phyloP scores from a whole-genome alignment of 768 basidiomycete genomes.

The Termitomyces sp. region DNA sequence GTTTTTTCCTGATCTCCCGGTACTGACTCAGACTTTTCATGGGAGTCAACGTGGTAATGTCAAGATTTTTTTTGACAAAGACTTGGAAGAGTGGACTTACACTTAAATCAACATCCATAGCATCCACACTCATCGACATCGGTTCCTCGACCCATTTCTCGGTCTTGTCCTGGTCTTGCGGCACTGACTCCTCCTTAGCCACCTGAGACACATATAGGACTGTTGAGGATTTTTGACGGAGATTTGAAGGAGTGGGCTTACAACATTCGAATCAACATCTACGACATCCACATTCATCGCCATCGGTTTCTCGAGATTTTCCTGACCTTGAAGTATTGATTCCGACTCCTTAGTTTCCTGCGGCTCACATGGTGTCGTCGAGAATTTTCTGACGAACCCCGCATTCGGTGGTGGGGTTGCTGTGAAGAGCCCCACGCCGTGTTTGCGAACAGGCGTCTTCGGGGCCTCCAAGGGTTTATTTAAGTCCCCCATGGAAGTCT shows the following conservation, averaged over 20 bases:
- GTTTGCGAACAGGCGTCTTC: slow-evolving; percentile 3
- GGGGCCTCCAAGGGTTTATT: neutral
- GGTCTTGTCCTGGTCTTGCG: neutral
- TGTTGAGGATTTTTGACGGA: neutral
- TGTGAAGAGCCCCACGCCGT: slow-evolving; percentile 5
- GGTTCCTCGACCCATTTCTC: neutral
- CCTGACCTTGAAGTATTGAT: neutral
- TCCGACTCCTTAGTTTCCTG: neutral
- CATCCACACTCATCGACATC: slow-evolving; percentile 5
- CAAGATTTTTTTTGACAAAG: neutral
- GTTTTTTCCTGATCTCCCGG: neutral
- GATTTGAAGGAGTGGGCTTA: neutral
- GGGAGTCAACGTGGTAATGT: too few species aligned
- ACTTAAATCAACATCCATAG: neutral
- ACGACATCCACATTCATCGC: slow-evolving; percentile 4
- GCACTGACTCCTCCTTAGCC: neutral
- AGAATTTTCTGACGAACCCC: neutral
- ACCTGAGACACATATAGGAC: neutral
- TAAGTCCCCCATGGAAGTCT: neutral
- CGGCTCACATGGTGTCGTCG: neutral
- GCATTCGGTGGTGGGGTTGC: slow-evolving; percentile 8
- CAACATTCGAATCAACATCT: neutral
- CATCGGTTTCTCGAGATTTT: neutral
- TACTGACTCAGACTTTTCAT: too few species aligned
- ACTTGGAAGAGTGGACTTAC: neutral